A percentile compares a stretch with the other conserved stretches of the same genome.
Conservation (phyloP, 192 early-diverging fungal species). For the Gonapodya sp. region DNA sequence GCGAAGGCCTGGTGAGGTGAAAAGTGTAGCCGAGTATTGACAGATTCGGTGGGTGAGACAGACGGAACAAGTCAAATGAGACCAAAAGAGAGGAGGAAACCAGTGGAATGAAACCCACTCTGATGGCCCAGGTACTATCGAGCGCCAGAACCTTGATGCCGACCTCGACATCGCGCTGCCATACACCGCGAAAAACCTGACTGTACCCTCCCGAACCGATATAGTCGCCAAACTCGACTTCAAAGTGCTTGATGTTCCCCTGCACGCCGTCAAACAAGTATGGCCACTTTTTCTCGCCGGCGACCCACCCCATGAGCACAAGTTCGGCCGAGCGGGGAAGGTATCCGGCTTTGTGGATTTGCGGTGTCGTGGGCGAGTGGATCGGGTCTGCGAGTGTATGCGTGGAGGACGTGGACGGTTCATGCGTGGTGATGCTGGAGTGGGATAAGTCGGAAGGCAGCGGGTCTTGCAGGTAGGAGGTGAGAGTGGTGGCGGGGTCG, state of each 20-base stretch:
- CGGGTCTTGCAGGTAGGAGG: background rate
- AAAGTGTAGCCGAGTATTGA: background rate
- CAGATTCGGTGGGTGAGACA: background rate
- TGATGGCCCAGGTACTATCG: background rate
- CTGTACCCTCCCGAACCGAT: background rate
- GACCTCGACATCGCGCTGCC: constrained; percentile 1
- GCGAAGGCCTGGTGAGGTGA: constrained; percentile 1
- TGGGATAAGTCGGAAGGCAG: background rate
- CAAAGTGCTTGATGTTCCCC: constrained; percentile 3
- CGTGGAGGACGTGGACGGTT: background rate
- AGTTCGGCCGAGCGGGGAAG: background rate
- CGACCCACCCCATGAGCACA: background rate
- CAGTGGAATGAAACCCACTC: background rate
- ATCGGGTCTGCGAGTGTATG: background rate
- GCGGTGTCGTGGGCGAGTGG: background rate
- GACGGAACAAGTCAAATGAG: background rate
- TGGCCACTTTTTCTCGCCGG: constrained; percentile 1
- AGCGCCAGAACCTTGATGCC: background rate
- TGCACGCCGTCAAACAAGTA: background rate
- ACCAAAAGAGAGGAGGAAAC: background rate
- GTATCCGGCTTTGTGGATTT: background rate
- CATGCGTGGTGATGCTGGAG: constrained; percentile 1
- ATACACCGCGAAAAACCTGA: background rate
- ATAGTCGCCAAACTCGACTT: background rate
- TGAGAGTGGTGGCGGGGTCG: background rate